Percentiles rank a stretch among this genome's conserved stretches.
Conservation (phyloP, 1,284 basidiomycete genomes). For the Malassezia dermatis region DNA sequence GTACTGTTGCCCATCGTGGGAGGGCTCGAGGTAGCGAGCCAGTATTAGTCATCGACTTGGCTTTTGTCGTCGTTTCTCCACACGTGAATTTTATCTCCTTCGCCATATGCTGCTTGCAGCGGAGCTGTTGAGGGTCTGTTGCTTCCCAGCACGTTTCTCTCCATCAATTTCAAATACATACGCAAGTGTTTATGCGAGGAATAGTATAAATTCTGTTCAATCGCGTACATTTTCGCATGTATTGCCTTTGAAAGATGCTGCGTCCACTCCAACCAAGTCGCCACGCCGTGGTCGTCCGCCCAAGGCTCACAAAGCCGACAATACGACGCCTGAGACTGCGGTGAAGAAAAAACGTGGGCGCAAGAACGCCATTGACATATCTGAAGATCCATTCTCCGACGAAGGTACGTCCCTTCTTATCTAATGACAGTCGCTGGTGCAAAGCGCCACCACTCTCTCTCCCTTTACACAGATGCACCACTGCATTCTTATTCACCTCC, state of each 20-base stretch:
- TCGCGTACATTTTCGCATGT: not conserved
- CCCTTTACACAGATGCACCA: slow-evolving; percentile 5
- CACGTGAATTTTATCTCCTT: not conserved
- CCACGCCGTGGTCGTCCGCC: not conserved
- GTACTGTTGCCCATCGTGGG: not conserved
- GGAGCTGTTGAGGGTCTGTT: not conserved
- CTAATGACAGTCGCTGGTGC: not conserved
- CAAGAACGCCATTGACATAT: not conserved
- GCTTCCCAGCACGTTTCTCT: not conserved
- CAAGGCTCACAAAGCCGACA: not conserved
- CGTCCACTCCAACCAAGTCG: not conserved
- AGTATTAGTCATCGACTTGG: not conserved
- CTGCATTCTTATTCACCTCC: not conserved
- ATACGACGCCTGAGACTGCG: not conserved
- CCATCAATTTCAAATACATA: not conserved
- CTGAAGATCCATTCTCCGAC: not conserved
- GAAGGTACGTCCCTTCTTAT: slow-evolving; percentile 10
- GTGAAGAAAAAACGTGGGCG: not conserved
- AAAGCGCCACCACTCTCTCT: not conserved
- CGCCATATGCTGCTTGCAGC: not conserved
- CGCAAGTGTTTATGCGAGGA: not conserved
- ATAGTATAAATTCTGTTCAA: not conserved
- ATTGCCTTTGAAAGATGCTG: not conserved
- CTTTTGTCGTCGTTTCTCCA: not conserved
- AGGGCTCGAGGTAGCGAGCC: not conserved